Evolutionary conservation across 176 grass and related monocot genomes (phyloP).

Genomic region (Elaeis guineensis): DNA sequence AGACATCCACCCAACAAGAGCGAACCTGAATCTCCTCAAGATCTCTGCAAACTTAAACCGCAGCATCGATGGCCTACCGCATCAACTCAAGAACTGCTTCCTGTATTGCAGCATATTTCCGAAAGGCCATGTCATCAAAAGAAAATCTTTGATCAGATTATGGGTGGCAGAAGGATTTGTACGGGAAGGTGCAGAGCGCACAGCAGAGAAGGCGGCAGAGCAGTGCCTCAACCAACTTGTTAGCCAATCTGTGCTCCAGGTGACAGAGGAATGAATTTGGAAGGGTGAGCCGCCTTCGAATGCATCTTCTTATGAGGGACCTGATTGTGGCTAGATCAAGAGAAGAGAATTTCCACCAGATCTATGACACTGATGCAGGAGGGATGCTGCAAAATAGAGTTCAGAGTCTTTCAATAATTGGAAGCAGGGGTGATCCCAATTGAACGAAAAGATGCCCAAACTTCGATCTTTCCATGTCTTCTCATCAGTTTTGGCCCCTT

Average conservation of each 20-base stretch:
- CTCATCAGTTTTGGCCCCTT: slow-evolving; percentile 16
- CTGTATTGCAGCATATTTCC: slow-evolving; percentile 48
- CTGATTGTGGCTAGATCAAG: slow-evolving; percentile 11
- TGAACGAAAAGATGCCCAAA: no score
- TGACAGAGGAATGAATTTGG: slow-evolving; percentile 12
- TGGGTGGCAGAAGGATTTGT: slow-evolving; percentile 54
- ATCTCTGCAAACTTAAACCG: slow-evolving; percentile 36
- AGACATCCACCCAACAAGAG: no score
- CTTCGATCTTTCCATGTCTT: slow-evolving; percentile 32
- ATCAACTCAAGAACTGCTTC: slow-evolving; percentile 37
- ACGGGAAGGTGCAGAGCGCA: background rate
- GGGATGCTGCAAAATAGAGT: no score
- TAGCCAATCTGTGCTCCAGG: slow-evolving; percentile 14
- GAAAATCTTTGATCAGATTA: slow-evolving; percentile 37
- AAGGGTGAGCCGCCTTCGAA: slow-evolving; percentile 11
- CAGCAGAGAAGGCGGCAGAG: slow-evolving; percentile 19
- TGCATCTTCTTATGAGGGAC: slow-evolving; percentile 27
- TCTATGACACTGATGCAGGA: background rate
- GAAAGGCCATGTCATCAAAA: slow-evolving; percentile 28
- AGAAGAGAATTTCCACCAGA: slow-evolving; percentile 13
- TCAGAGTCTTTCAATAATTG: no score
- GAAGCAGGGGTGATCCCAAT: no score
- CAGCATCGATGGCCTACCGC: slow-evolving; percentile 30
- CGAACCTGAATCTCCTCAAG: slow-evolving; percentile 8
- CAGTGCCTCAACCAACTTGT: slow-evolving; percentile 19